Evolutionary conservation across 805 yeast species (phyloP).

Genomic region (Sungouiozyma intestinalis): DNA sequence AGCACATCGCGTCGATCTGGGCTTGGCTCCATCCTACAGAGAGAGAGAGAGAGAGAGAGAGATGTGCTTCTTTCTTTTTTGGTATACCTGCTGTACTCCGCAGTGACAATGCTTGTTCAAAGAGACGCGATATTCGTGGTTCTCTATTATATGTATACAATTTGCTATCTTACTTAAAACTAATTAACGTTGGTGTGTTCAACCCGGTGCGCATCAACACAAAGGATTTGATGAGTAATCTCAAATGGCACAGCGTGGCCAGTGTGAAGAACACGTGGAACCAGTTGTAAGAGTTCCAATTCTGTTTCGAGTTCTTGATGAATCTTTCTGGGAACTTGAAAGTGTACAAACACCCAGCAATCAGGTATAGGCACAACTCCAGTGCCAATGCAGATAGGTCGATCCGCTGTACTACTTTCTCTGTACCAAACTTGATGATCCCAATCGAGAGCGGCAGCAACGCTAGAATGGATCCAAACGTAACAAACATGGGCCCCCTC

Average conservation of each 20-base stretch:
- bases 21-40: no score
- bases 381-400: slow-evolving; percentile 44
- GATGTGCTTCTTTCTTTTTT: no score
- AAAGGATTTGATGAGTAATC: slow-evolving; percentile 48
- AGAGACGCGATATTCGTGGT: slow-evolving; percentile 1
- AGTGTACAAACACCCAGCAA: slow-evolving; percentile 68
- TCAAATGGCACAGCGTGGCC: slow-evolving; percentile 64
- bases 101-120: no score
- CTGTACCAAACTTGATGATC: slow-evolving; percentile 35
- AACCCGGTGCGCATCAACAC: slow-evolving; percentile 21
- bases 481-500: slow-evolving; percentile 37
- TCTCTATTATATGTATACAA: no score
- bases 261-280: slow-evolving; percentile 62
- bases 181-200: slow-evolving; percentile 13
- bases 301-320: slow-evolving; percentile 33
- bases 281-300: slow-evolving; percentile 54
- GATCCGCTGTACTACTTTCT: slow-evolving; percentile 38
- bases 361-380: slow-evolving; percentile 61
- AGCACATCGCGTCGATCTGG: slow-evolving; percentile 32
- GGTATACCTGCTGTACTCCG: no score
- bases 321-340: slow-evolving; percentile 55
- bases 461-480: slow-evolving; percentile 73
- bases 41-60: no score
- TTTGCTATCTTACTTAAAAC: slow-evolving; percentile 4
- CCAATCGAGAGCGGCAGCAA: slow-evolving; percentile 55